These are phyloP conservation scores for Warburgia ugandensis DNA, from an alignment of 164 flowering plant species.

Conservation along the genomic window DNA sequence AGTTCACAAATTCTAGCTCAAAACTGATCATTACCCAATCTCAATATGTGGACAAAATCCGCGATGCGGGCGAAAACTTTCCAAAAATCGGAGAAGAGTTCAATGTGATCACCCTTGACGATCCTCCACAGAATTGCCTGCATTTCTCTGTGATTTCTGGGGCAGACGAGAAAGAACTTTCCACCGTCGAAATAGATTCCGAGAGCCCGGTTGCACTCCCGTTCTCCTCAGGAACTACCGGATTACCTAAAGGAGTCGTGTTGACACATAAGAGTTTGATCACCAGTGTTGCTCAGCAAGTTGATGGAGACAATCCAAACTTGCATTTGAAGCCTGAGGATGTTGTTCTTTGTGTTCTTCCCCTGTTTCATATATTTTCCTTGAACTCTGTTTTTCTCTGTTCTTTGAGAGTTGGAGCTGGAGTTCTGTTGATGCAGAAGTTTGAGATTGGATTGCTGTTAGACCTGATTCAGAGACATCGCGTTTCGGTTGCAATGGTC, in stretches of 20 bases:
- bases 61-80: conserved; percentile 12
- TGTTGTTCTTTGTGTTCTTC: conserved; percentile 70
- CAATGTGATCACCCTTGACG: conserved; percentile 37
- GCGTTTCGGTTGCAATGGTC: conserved; percentile 50
- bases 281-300: conserved; percentile 75
- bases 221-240: conserved; percentile 86
- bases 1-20: conserved; percentile 29
- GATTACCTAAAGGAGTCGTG: conserved; percentile 74
- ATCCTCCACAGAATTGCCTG: conserved; percentile 48
- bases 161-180: conserved; percentile 33
- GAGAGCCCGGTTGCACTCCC: conserved; percentile 64
- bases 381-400: conserved; percentile 50
- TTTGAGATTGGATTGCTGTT: conserved; percentile 60
- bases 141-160: conserved; percentile 44
- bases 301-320: conserved; percentile 83
- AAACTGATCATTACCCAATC: conserved; percentile 51
- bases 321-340: conserved; percentile 41
- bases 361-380: conserved; percentile 73
- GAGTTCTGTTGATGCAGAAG: conserved; percentile 57
- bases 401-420: conserved; percentile 53
- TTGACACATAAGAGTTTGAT: conserved; percentile 64
- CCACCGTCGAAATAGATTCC: conserved; percentile 25
- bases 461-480: conserved; percentile 39
- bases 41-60: conserved; percentile 47
- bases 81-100: conserved; percentile 26